Conservation (phyloP, 78 protist genomes). For the Planoprotostelium fungivorum region DNA sequence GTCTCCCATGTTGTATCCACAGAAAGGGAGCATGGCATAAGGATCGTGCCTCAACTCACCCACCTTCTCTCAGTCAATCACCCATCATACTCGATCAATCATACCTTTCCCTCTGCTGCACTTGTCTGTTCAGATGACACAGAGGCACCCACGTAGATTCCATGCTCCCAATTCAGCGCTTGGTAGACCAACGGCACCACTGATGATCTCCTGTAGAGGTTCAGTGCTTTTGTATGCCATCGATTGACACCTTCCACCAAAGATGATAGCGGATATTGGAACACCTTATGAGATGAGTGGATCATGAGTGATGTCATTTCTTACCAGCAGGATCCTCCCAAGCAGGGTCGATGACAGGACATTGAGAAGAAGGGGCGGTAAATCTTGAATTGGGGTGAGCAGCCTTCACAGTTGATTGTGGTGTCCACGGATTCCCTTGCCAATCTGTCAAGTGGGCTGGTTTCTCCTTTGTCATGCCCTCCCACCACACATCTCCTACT, state of each 20-base stretch:
- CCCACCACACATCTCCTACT: slow-evolving; percentile 80
- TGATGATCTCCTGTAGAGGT: slow-evolving; percentile 64
- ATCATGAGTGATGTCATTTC: too few species aligned
- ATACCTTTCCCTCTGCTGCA: slow-evolving; percentile 68
- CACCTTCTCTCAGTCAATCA: slow-evolving; percentile 2
- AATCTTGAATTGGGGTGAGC: slow-evolving; percentile 91
- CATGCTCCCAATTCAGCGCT: slow-evolving; percentile 86
- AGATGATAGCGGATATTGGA: slow-evolving; percentile 84
- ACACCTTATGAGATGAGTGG: slow-evolving; percentile 83
- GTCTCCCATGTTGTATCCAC: slow-evolving; percentile 91
- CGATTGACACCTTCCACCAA: too few species aligned
- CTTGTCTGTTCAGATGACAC: slow-evolving; percentile 84
- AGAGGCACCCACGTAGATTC: slow-evolving; percentile 82
- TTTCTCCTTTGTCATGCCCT: slow-evolving; percentile 45
- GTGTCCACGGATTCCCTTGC: slow-evolving; percentile 75
- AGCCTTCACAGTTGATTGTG: slow-evolving; percentile 38
- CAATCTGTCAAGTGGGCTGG: slow-evolving; percentile 58
- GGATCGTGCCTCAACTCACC: slow-evolving; percentile 72
- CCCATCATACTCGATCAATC: not conserved
- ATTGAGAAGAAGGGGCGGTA: slow-evolving; percentile 78
- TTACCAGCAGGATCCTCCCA: slow-evolving; percentile 46
- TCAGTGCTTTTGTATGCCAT: too few species aligned
- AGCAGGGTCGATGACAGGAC: slow-evolving; percentile 79
- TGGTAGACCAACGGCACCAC: slow-evolving; percentile 76
- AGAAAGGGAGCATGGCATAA: slow-evolving; percentile 88